Conservation (phyloP, 1,284 basidiomycete species). For the Trichosporon ovoides region DNA sequence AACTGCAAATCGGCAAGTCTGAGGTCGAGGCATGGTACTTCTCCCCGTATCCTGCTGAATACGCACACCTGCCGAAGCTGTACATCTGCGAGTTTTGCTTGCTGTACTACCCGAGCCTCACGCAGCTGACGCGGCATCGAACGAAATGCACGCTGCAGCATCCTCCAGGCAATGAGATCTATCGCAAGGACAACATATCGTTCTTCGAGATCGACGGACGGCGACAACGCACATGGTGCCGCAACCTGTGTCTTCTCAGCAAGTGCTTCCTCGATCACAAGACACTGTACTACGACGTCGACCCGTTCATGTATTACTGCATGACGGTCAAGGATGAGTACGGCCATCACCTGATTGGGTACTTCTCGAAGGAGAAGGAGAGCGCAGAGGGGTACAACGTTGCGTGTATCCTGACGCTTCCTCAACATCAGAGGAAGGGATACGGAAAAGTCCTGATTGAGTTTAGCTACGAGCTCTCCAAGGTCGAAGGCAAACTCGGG, state of each 20-base stretch:
- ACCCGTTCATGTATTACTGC: conserved; percentile 98
- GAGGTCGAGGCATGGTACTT: conserved; percentile 99
- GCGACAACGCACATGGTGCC: conserved; percentile 92
- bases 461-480: conserved; percentile 96
- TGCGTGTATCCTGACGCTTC: conserved; percentile 95
- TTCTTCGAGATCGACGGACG: conserved; percentile 99
- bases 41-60: conserved; percentile 97
- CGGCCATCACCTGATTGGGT: conserved; percentile 93
- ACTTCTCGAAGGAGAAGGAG: conserved; percentile 99
- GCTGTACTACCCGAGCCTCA: conserved; percentile 76
- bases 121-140: conserved; percentile 86
- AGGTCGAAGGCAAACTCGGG: conserved; percentile 91
- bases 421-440: conserved; percentile 93
- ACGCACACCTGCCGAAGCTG: conserved; percentile 86
- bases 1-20: conserved; percentile 90
- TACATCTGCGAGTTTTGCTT: conserved; percentile 99
- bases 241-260: conserved; percentile 90
- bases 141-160: conserved; percentile 87
- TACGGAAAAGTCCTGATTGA: conserved; percentile 95
- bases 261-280: conserved; percentile 99
- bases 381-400: conserved; percentile 98
- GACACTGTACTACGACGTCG: conserved; percentile 99
- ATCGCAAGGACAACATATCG: conserved; percentile 90
- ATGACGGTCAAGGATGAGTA: conserved; percentile 85
- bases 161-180: conserved; percentile 98